Conservation (phyloP, 1,139 yeast species). For the Candida sanyaensis region DNA sequence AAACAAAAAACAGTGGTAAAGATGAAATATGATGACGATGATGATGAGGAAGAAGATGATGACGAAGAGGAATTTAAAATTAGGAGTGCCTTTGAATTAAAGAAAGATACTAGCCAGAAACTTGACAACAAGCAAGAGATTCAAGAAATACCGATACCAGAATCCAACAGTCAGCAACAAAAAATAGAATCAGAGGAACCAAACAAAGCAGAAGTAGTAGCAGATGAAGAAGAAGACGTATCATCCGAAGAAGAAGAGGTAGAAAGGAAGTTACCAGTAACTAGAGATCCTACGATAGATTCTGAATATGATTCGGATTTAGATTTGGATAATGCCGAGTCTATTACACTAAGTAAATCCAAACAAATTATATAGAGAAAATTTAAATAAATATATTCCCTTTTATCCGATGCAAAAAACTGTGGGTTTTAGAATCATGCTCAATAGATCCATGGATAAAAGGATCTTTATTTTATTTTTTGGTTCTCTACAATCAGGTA, state of each 20-base stretch:
- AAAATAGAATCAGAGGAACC: constrained; percentile 9
- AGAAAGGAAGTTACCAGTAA: not conserved
- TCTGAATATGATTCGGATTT: constrained; percentile 29
- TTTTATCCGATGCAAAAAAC: constrained; percentile 10
- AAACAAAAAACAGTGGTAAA: constrained; percentile 20
- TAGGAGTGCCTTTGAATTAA: constrained; percentile 52
- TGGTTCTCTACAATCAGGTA: no score
- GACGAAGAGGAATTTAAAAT: constrained; percentile 39
- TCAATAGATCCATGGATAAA: constrained; percentile 1
- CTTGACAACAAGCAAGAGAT: not conserved
- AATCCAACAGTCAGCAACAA: not conserved
- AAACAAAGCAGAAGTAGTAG: constrained; percentile 8
- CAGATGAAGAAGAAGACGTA: constrained; percentile 6
- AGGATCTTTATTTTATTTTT: not conserved
- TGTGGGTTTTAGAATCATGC: constrained; percentile 10
- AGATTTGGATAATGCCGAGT: constrained; percentile 21
- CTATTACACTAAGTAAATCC: constrained; percentile 6
- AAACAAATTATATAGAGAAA: not conserved
- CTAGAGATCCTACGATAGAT: constrained; percentile 26
- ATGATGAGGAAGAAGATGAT: constrained; percentile 32
- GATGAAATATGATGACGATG: constrained; percentile 27
- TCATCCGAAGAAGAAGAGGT: no score
- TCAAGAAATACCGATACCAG: not conserved
- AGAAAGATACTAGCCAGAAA: constrained; percentile 13
- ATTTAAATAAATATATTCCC: not conserved